Conservation (phyloP, 495 filamentous ascomycete species). For the Paragyromitra xinjiangensis region DNA sequence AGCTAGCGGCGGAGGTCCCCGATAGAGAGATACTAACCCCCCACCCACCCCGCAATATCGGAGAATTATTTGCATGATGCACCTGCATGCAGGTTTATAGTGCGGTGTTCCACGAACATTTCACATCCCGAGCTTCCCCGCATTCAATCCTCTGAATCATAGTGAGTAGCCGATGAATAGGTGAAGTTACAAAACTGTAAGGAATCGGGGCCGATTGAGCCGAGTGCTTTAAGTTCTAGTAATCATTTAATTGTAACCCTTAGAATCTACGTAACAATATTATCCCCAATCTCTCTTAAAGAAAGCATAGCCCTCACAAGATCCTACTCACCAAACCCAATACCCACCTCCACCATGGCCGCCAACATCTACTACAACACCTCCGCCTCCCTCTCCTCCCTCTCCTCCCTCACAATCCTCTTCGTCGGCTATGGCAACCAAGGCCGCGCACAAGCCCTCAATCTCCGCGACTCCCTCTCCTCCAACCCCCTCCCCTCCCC, state of each 20-base stretch:
- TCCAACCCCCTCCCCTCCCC: not conserved
- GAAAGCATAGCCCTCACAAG: not conserved
- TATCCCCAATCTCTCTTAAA: not conserved
- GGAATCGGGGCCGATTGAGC: slow-evolving; percentile 1
- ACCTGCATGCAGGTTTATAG: not conserved
- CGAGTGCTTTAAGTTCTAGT: not conserved
- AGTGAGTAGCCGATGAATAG: not conserved
- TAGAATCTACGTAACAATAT: too few relatives aligned
- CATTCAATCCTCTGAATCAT: not conserved
- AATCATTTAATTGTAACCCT: not conserved
- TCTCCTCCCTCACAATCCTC: slow-evolving; percentile 27
- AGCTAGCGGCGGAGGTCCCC: not conserved
- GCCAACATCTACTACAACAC: slow-evolving; percentile 29
- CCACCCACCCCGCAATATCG: slow-evolving; percentile 5
- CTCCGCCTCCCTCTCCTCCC: slow-evolving; percentile 16
- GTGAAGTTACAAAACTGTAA: not conserved
- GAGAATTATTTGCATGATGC: slow-evolving; percentile 12
- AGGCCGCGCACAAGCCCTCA: slow-evolving; percentile 39
- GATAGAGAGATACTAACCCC: not conserved
- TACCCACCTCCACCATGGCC: not conserved
- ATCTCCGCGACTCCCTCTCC: slow-evolving; percentile 31
- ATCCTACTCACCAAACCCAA: not conserved
- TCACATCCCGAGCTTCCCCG: not conserved
- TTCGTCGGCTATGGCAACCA: slow-evolving; percentile 41
- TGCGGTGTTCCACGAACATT: not conserved